Conservation (phyloP, 495 filamentous ascomycete species). For the Geopyxis carbonaria region DNA sequence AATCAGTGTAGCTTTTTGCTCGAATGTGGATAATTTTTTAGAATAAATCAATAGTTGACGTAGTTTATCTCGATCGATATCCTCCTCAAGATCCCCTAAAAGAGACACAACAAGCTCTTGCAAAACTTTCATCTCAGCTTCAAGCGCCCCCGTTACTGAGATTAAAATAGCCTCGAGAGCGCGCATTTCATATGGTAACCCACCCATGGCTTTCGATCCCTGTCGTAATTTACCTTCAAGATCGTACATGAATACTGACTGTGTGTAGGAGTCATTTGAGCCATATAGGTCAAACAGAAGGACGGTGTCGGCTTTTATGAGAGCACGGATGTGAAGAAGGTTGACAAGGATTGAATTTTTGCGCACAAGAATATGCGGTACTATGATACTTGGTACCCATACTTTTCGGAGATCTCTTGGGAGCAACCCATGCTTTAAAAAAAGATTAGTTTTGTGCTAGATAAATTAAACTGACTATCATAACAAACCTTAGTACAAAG, state of each 20-base stretch:
- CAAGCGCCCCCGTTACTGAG: slow-evolving; percentile 68
- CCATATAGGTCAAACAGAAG: slow-evolving; percentile 92
- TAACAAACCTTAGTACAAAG: slow-evolving; percentile 75
- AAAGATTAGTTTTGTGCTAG: slow-evolving; percentile 17
- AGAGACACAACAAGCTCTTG: slow-evolving; percentile 81
- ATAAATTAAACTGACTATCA: neutral
- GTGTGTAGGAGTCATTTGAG: slow-evolving; percentile 82
- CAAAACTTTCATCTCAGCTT: slow-evolving; percentile 84
- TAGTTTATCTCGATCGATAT: slow-evolving; percentile 89
- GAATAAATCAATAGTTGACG: slow-evolving; percentile 79
- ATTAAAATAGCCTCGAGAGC: slow-evolving; percentile 69
- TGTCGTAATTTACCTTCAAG: slow-evolving; percentile 45
- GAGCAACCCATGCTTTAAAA: slow-evolving; percentile 67
- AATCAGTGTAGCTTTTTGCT: slow-evolving; percentile 88
- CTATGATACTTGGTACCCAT: slow-evolving; percentile 78
- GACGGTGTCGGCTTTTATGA: slow-evolving; percentile 88
- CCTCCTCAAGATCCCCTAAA: slow-evolving; percentile 79
- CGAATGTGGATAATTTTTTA: slow-evolving; percentile 90
- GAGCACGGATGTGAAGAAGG: slow-evolving; percentile 74
- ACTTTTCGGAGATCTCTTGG: slow-evolving; percentile 85
- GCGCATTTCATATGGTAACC: slow-evolving; percentile 51
- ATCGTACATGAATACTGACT: slow-evolving; percentile 94
- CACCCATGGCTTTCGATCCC: slow-evolving; percentile 34
- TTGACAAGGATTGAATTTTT: slow-evolving; percentile 90
- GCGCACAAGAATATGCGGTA: slow-evolving; percentile 92